Base-by-base conservation (phyloP, 805 yeast genomes). In the Candida peoriensis region DNA sequence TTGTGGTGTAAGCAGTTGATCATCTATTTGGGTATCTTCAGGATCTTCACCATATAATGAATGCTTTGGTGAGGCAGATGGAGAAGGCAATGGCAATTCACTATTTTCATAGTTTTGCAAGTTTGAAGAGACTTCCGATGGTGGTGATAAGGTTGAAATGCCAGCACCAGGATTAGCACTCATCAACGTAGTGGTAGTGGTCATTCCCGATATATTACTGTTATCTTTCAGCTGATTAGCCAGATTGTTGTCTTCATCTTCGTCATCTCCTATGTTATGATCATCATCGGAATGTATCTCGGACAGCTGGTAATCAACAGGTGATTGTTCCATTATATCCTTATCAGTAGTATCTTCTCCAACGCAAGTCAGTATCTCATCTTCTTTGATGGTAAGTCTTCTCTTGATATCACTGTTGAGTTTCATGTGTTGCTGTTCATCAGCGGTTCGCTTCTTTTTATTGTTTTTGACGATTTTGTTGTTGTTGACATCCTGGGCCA, bases 41-140 rank as follows among this genome's bases (percentile, higher is more conserved):
- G 35, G 39, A 12, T 38, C 37, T 18, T 54, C 55, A 17, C 48
- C 54, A 8, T 44, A 32, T 5, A 21, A 33, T 2, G 57, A 47
- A 34, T 66, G 77, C 4, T 61, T 63, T 2, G 80, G 81, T 2
- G 78, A 74, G 1, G 81, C 81, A 44, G 79, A 74, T 0, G 85
- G 86, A 8, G 83, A 78, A 1, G 85, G 86, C 15, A 78, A 61
- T 0, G 84, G 83, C n/a, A 74, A 56, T 39, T 70, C 78, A 21
- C 34, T 33, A 20, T 23, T 30, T 14, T 39, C 37, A 14, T 30
- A 27, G 30, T 16, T 16, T 25, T 25, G 28, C n/a, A n/a, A n/a
- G n/a, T n/a, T n/a, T n/a, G n/a, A n/a, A 10, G n/a, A 11, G n/a
- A 19, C 11, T 14, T 25, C 30, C 12, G 30, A 12, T 29, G 26